Evolutionary conservation across 2,329 filamentous ascomycete species (phyloP), one percentile per base, ranked within the genome.

Genomic region (Nigrospora sphaerica): DNA sequence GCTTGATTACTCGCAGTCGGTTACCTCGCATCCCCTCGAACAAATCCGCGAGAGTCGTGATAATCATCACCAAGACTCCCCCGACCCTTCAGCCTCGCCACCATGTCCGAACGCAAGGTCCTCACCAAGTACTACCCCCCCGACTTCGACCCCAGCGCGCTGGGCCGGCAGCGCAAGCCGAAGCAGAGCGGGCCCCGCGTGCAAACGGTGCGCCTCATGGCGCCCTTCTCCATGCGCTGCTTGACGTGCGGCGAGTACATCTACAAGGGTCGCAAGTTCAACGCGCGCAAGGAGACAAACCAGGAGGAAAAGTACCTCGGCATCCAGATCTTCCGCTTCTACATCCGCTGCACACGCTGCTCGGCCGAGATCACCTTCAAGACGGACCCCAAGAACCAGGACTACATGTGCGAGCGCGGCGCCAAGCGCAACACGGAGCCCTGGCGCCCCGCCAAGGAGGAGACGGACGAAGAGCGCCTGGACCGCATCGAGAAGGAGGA

Each of bases 231-330:
- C 23, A 61, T 63, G 57, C 68, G 69, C 33, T 75, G 72, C 54
- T 67, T 66, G 3, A 66, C 65, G 1, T 77, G 74, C 50, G 74
- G 72, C 49, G 87, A 95, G 67, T 95, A 85, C 71, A 93, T 95
- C 60, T 92, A 95, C 74, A 88, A 89, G 57, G 91, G 91, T 0
- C 81, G 91, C 50, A 97, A 96, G 61, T 97, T 97, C 77, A 97
- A 97, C 68, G 86, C 89, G 3, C 79, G 88, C 33, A 98, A 98
- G 62, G 90, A 96, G 62, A 95, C 87, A 0, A 89, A 88, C 0
- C 82, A 81, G 0, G 86, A 93, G 17, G 87, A 96, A 58, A 87
- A 85, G 55, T 98, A 98, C 70, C 81, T 95, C 40, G 80, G 80
- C 42, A 95, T 97, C 51, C 81, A 88, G 50, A 90, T 95, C 52